Base-by-base conservation (phyloP, 805 yeast species). In the Yamadazyma sp. region DNA sequence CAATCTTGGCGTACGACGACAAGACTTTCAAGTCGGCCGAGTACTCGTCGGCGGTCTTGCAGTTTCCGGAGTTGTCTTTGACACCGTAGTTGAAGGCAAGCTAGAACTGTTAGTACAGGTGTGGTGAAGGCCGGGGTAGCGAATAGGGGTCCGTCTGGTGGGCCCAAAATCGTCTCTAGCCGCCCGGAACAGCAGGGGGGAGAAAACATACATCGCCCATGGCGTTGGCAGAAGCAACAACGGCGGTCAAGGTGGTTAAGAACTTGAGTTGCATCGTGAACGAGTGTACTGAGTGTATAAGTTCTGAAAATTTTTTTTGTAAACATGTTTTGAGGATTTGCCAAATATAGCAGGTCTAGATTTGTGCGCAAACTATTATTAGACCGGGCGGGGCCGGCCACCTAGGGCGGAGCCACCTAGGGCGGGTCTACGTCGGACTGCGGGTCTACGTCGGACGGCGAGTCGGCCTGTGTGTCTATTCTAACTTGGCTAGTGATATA, bases 41-140 rank as follows among this genome's bases (percentile, higher is more conserved):
- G 67, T 80, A 91, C 54, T 88, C 95, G 12, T 65, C 59, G 33
- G 85, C 72, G 40, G 77, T 54, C 67, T 89, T 90, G 74, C 96
- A 89, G 55, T 75, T 68, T 51, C 89, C 93, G 32, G 71, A 62
- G 59, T 80, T 75, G 55, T 80, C 79, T 65, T 85, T 68, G 51
- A 84, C 95, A 64, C 97, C 96, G 44, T 89, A 67, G 75, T 87
- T 82, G 73, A 90, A 81, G 43, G 90, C 95, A 47, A 89, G 72
- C 67, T 72, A 40, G 9, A 41, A 25, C 9, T 23, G 40, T 43
- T 50, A 34, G 37, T 36, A 30, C 15, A 12, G 33, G n/a, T n/a
- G n/a, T n/a, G n/a, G n/a, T n/a, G n/a, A n/a, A 5, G 22, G 22
- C 20, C 10, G 21, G 32, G 32, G 21, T 17, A 28, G n/a, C n/a